A percentile compares a stretch with the other conserved stretches of the same genome.
Conservation (phyloP, 495 filamentous ascomycete species). For the Opeltia flavorubescens region DNA sequence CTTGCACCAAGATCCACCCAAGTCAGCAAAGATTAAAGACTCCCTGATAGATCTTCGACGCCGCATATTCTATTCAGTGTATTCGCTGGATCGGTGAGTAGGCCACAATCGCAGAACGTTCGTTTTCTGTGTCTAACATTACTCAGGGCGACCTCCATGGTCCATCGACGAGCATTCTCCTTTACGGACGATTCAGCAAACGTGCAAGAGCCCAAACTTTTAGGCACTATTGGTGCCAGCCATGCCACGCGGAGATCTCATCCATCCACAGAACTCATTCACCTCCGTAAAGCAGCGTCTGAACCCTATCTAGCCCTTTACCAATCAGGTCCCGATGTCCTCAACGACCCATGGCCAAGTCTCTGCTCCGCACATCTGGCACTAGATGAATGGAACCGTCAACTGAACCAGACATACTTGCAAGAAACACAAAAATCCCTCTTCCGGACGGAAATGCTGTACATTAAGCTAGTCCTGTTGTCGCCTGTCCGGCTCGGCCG, state of each 20-base stretch:
- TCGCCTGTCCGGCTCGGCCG: slow-evolving; percentile 53
- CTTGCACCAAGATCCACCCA: slow-evolving; percentile 75
- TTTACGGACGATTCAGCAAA: slow-evolving; percentile 80
- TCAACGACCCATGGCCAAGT: slow-evolving; percentile 43
- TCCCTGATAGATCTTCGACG: slow-evolving; percentile 59
- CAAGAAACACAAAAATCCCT: slow-evolving; percentile 47
- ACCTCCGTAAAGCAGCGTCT: slow-evolving; percentile 65
- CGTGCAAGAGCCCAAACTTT: slow-evolving; percentile 40
- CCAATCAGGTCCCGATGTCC: slow-evolving; percentile 48
- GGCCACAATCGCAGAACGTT: not conserved
- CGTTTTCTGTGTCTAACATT: slow-evolving; percentile 8
- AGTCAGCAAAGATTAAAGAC: slow-evolving; percentile 42
- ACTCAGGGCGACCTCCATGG: slow-evolving; percentile 61
- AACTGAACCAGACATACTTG: slow-evolving; percentile 38
- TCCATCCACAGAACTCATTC: slow-evolving; percentile 49
- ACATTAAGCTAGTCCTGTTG: slow-evolving; percentile 71
- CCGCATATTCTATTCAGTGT: slow-evolving; percentile 73
- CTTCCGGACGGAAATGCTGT: slow-evolving; percentile 69
- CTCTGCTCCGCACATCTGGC: slow-evolving; percentile 49
- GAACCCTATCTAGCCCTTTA: slow-evolving; percentile 71
- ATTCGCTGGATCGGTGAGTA: slow-evolving; percentile 64
- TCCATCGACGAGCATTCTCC: slow-evolving; percentile 68
- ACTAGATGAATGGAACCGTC: slow-evolving; percentile 52
- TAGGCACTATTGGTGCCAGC: slow-evolving; percentile 20
- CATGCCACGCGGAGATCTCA: slow-evolving; percentile 32